phyloP scores from a whole-genome alignment of 257 asterid species.

The Coffea eugenioides region DNA sequence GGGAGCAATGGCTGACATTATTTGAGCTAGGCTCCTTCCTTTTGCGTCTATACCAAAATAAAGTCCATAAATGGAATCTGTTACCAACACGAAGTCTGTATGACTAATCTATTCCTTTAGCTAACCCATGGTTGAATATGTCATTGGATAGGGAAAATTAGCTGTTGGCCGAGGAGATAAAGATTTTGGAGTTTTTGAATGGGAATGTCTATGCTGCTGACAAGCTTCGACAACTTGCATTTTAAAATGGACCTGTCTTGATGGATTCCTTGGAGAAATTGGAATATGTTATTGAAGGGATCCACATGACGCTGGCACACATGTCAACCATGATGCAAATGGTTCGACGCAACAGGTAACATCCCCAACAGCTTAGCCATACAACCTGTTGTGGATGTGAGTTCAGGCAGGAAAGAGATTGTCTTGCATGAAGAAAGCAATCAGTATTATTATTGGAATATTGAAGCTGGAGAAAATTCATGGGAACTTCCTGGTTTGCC shows the following conservation, averaged over 20 bases:
- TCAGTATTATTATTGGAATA: slow-evolving; percentile 91
- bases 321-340: slow-evolving; percentile 37
- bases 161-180: slow-evolving; percentile 30
- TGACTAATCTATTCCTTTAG: neutral
- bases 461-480: slow-evolving; percentile 83
- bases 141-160: slow-evolving; percentile 38
- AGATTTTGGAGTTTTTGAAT: slow-evolving; percentile 26
- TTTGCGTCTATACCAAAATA: no score
- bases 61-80: neutral
- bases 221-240: slow-evolving; percentile 37
- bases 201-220: slow-evolving; percentile 26
- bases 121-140: neutral
- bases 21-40: neutral
- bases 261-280: slow-evolving; percentile 33
- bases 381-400: slow-evolving; percentile 41
- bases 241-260: slow-evolving; percentile 31
- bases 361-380: slow-evolving; percentile 36
- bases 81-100: neutral
- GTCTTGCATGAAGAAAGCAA: slow-evolving; percentile 92
- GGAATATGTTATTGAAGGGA: slow-evolving; percentile 28
- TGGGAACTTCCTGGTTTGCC: slow-evolving; percentile 78
- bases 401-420: slow-evolving; percentile 66
- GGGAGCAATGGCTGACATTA: neutral
- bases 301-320: slow-evolving; percentile 16
- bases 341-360: slow-evolving; percentile 28